Evolutionary conservation across 306 rosid species (phyloP), one percentile per base, ranked within the genome.

Genomic region (Inga oerstediana): DNA sequence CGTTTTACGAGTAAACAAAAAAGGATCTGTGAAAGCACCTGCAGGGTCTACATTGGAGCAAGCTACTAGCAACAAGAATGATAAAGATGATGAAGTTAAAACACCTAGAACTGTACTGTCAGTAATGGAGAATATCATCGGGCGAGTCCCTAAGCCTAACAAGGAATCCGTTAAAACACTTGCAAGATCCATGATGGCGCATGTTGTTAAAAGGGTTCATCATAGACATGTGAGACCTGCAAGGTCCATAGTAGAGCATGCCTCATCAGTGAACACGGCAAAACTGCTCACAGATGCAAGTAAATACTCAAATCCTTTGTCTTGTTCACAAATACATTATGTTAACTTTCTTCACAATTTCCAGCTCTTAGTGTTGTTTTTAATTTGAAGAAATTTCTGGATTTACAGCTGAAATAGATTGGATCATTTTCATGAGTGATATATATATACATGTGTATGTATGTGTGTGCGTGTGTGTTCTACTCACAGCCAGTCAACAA

Each of bases 221-320:
- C 43, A 49, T 52, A 83, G 72, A 13, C 73, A 22, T 73, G 51
- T 20, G 32, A 85, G 82, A 77, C 72, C 73, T 35, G 58, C 88
- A 59, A 88, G 86, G 86, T 86, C 91, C 64, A 91, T 91, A 58
- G 79, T 86, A 41, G 99, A 91, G 88, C 88, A 77, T 72, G 89
- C 61, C 46, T 89, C 94, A 0, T 74, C 93, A 77, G 80, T 74
- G 22, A 91, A 88, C 92, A 94, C 97, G 8, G 94, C 97, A 72
- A 92, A 88, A 83, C 89, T 92, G 49, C 99, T 96, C 81, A 91
- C 95, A 2, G 97, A 92, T 89, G 99, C 99, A 82, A 92, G 99
- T 96, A 90, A 93, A 81, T 83, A 17, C 64, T 13, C 65, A 61
- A 66, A 86, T 85, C 84, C 83, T 80, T 77, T 78, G 81, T 61